phyloP scores from a whole-genome alignment of 2,329 filamentous ascomycete genomes.

The Neonectria punicea region DNA sequence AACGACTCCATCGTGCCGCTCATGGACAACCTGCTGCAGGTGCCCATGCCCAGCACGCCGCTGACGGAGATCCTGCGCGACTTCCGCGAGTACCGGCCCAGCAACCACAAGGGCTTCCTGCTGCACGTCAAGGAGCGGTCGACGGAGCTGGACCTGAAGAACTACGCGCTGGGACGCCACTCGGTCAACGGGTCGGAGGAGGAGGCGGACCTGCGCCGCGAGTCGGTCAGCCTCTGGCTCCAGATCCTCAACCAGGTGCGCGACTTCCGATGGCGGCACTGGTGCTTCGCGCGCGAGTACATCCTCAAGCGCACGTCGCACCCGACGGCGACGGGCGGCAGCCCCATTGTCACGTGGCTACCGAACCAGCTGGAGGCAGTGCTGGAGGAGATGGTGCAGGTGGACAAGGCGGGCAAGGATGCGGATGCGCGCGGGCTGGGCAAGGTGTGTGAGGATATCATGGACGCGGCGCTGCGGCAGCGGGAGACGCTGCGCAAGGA shows the following conservation, averaged over 20 bases:
- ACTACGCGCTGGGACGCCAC: slow-evolving; percentile 62
- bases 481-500: slow-evolving; percentile 75
- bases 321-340: slow-evolving; percentile 82
- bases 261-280: slow-evolving; percentile 85
- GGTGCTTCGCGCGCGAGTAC: slow-evolving; percentile 87
- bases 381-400: slow-evolving; percentile 73
- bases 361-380: slow-evolving; percentile 84
- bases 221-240: slow-evolving; percentile 69
- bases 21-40: slow-evolving; percentile 86
- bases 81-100: slow-evolving; percentile 89
- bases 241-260: slow-evolving; percentile 78
- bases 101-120: slow-evolving; percentile 88
- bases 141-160: slow-evolving; percentile 62
- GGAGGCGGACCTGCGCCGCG: slow-evolving; percentile 57
- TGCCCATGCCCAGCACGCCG: slow-evolving; percentile 89
- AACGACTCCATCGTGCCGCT: slow-evolving; percentile 96
- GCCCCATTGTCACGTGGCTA: slow-evolving; percentile 85
- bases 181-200: slow-evolving; percentile 38
- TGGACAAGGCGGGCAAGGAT: slow-evolving; percentile 57
- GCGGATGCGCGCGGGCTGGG: slow-evolving; percentile 53
- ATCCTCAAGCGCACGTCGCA: slow-evolving; percentile 82
- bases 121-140: slow-evolving; percentile 70
- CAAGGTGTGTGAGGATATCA: slow-evolving; percentile 65
- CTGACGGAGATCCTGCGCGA: slow-evolving; percentile 88
- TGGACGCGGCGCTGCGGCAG: slow-evolving; percentile 73